Conservation (phyloP, 2,329 filamentous ascomycete species). For the Fusarium proliferatum region DNA sequence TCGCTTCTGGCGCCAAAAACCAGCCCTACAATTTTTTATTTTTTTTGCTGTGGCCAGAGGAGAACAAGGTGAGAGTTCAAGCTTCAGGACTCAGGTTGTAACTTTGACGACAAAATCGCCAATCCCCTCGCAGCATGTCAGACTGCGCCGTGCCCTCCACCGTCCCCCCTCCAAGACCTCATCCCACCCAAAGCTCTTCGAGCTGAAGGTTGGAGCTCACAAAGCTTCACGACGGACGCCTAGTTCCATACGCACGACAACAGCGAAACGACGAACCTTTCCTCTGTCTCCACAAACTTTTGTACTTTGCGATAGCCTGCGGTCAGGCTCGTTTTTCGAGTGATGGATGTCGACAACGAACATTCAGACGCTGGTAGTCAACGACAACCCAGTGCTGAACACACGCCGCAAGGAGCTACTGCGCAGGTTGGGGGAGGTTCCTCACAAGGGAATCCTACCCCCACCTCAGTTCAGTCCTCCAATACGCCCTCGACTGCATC, state of each 20-base stretch:
- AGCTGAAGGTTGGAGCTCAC: slow-evolving; percentile 29
- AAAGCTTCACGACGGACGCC: slow-evolving; percentile 15
- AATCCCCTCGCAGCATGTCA: slow-evolving; percentile 44
- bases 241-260: slow-evolving; percentile 2
- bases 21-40: background rate
- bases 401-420: slow-evolving; percentile 49
- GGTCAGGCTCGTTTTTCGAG: slow-evolving; percentile 11
- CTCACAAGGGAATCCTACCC: slow-evolving; percentile 48
- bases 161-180: slow-evolving; percentile 35
- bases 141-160: slow-evolving; percentile 35
- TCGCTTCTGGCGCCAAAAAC: background rate
- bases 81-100: slow-evolving; percentile 18
- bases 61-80: background rate
- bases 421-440: slow-evolving; percentile 34
- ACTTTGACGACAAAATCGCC: slow-evolving; percentile 21
- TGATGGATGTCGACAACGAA: slow-evolving; percentile 50
- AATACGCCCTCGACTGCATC: slow-evolving; percentile 42
- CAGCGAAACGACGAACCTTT: slow-evolving; percentile 1
- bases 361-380: slow-evolving; percentile 45
- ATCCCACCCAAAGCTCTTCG: slow-evolving; percentile 25
- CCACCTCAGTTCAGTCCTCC: slow-evolving; percentile 44
- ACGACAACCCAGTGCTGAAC: slow-evolving; percentile 48
- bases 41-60: background rate
- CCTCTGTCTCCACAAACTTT: background rate
- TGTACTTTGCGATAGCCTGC: slow-evolving; percentile 11